Conservation (phyloP, 2,329 filamentous ascomycete species). For the Curvularia sp. region DNA sequence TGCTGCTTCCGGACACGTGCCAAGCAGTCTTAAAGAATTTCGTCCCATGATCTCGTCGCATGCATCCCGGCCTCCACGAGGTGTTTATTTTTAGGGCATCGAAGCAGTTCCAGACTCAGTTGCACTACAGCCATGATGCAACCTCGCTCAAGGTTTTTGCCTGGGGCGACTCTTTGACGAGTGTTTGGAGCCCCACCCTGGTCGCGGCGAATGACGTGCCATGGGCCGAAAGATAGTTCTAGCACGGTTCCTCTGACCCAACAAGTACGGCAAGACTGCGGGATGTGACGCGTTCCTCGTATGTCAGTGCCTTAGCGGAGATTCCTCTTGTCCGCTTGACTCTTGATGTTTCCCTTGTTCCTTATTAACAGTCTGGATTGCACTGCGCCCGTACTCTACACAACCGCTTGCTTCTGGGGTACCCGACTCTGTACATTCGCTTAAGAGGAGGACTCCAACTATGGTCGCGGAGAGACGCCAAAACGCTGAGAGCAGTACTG, state of each 20-base stretch:
- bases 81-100: constrained; percentile 11
- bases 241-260: constrained; percentile 11
- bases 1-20: constrained; percentile 1
- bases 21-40: constrained; percentile 3
- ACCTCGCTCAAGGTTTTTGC: constrained; percentile 3
- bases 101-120: constrained; percentile 5
- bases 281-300: constrained; percentile 16
- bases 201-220: constrained; percentile 17
- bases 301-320: not conserved
- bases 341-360: not conserved
- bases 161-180: constrained; percentile 7
- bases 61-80: not conserved
- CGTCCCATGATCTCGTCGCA: constrained; percentile 6
- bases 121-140: constrained; percentile 5
- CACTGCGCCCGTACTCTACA: constrained; percentile 1
- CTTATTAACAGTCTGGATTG: not conserved
- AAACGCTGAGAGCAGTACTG: constrained; percentile 29
- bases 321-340: not conserved
- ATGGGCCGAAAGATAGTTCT: constrained; percentile 18
- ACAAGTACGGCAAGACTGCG: constrained; percentile 11
- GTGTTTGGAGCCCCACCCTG: constrained; percentile 6
- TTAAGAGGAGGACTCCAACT: constrained; percentile 4
- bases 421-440: constrained; percentile 9
- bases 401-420: not conserved
- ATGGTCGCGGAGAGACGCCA: constrained; percentile 27